phyloP scores from a whole-genome alignment of 257 asterid genomes.

The Jaltomata sinuosa region DNA sequence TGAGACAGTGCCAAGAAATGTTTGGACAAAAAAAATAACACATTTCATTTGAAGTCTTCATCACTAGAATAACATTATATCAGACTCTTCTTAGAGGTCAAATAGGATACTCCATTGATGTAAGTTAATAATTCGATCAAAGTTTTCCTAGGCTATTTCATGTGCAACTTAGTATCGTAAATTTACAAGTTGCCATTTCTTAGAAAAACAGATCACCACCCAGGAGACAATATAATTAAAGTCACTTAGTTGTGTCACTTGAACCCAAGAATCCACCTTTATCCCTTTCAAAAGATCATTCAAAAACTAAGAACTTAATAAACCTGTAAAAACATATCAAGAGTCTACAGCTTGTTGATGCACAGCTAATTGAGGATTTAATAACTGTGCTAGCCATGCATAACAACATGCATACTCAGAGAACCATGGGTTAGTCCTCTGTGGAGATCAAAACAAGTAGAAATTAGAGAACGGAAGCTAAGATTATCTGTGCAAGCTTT shows the following conservation, averaged over 20 bases:
- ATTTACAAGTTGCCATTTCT: neutral
- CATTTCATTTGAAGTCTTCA: neutral
- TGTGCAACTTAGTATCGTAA: neutral
- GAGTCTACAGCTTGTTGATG: neutral
- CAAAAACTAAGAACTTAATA: neutral
- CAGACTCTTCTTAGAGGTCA: neutral
- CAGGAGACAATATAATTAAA: neutral
- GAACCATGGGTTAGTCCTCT: neutral
- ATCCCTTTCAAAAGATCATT: neutral
- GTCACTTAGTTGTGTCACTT: neutral
- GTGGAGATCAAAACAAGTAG: neutral
- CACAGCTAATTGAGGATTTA: neutral
- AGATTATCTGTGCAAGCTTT: neutral
- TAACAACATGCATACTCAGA: neutral
- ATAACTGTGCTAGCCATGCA: neutral
- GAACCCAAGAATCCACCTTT: neutral
- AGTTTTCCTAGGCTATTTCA: neutral
- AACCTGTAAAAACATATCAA: neutral
- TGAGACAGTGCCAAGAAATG: neutral
- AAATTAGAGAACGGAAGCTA: neutral
- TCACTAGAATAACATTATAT: neutral
- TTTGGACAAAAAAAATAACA: neutral
- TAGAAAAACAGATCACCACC: neutral
- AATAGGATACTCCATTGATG: neutral
- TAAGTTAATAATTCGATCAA: neutral